Conservation (phyloP, 441 rosid species). For the Hura crepitans region DNA sequence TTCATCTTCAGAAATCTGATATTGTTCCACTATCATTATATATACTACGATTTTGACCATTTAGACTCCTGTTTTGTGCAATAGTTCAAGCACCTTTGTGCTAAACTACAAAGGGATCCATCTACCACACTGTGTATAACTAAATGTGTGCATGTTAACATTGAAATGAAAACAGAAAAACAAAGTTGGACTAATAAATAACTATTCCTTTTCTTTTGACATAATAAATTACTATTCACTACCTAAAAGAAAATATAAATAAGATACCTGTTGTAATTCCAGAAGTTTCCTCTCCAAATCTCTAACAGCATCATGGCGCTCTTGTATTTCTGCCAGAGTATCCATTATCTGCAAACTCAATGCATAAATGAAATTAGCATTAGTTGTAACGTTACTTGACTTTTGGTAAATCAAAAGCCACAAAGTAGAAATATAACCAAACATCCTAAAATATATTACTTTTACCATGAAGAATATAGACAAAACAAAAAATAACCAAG, state of each 20-base stretch:
- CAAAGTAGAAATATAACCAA: background rate
- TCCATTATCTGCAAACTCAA: constrained; percentile 68
- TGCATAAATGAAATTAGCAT: background rate
- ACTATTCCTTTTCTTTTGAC: too few species aligned
- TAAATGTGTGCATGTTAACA: background rate
- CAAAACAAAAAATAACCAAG: background rate
- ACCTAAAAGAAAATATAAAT: background rate
- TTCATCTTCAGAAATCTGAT: background rate
- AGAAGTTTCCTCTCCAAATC: constrained; percentile 88
- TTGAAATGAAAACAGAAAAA: background rate
- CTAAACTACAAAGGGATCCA: too few species aligned
- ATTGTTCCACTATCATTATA: too few species aligned
- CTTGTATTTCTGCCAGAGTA: constrained; percentile 97
- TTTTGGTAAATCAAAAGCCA: constrained; percentile 3
- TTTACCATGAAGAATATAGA: background rate
- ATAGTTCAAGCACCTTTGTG: too few species aligned
- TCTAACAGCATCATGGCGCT: constrained; percentile 89
- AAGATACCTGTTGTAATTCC: constrained; percentile 82
- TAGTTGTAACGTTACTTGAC: constrained; percentile 5
- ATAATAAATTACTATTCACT: too few species aligned
- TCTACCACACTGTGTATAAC: too few species aligned
- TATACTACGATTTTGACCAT: too few species aligned
- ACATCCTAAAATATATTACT: background rate
- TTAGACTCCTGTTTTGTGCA: too few species aligned
- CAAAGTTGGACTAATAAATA: background rate